A percentile compares a stretch with the other conserved stretches of the same genome.
Evolutionary conservation across 768 basidiomycete genomes (phyloP).

Genomic region (Leccinellum rugosiceps): DNA sequence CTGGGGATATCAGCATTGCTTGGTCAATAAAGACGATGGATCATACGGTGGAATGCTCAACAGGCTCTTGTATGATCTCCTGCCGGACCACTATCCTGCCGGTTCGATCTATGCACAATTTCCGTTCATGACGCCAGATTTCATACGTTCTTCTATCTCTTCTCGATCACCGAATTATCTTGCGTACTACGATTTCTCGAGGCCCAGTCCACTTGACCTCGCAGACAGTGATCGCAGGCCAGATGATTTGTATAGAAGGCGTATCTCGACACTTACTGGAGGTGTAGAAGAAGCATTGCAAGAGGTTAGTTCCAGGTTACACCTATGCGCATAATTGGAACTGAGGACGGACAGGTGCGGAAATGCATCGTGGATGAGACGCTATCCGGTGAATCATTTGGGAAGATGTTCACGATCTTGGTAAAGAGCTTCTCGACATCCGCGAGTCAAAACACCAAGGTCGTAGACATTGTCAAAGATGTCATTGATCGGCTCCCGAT

Average conservation of each 20-base stretch:
- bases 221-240: neutral
- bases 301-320: conserved; percentile 11
- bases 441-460: conserved; percentile 10
- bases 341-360: conserved; percentile 5
- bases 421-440: conserved; percentile 13
- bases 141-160: conserved; percentile 41
- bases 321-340: neutral
- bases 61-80: conserved; percentile 65
- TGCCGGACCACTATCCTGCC: conserved; percentile 66
- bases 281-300: neutral
- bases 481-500: conserved; percentile 63
- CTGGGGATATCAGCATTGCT: conserved; percentile 77
- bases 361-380: conserved; percentile 14
- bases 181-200: conserved; percentile 54
- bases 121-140: conserved; percentile 68
- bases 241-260: conserved; percentile 11
- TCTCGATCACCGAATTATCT: conserved; percentile 30
- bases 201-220: conserved; percentile 34
- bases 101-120: conserved; percentile 73
- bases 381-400: conserved; percentile 8
- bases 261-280: conserved; percentile 18
- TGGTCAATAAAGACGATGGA: conserved; percentile 59
- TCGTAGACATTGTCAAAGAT: conserved; percentile 63
- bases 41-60: conserved; percentile 77
- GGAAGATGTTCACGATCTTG: conserved; percentile 5